These are phyloP conservation scores for Coemansia sp. DNA, from an alignment of 192 early-diverging fungal genomes.

Conservation along the genomic window DNA sequence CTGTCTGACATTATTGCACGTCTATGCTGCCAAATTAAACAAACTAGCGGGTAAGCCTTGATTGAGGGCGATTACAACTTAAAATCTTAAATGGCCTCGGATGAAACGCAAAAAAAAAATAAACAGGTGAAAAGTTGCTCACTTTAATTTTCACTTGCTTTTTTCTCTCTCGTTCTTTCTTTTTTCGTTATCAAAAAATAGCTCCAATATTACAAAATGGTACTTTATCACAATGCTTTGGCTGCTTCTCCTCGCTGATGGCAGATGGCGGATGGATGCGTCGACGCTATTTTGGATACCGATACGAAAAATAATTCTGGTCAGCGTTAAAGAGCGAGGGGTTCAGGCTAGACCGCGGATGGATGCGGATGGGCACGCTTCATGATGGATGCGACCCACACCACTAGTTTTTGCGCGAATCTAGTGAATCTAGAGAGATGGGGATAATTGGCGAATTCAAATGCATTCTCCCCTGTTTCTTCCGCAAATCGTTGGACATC, in stretches of 20 bases:
- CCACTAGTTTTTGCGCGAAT: neutral
- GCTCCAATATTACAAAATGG: conserved; percentile 32
- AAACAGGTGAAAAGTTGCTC: neutral
- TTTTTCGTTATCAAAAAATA: conserved; percentile 11
- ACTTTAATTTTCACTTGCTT: neutral
- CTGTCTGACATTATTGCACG: conserved; percentile 5
- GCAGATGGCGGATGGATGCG: conserved; percentile 21
- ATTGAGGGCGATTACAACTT: no score
- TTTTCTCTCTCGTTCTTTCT: conserved; percentile 5
- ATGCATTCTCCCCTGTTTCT: no score
- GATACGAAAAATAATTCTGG: neutral
- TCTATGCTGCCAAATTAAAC: no score
- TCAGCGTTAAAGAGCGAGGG: neutral
- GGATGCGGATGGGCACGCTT: no score
- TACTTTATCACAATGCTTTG: conserved; percentile 14
- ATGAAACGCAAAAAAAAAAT: neutral
- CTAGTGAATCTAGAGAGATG: neutral
- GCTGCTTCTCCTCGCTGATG: neutral
- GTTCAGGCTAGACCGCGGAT: neutral
- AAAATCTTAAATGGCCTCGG: no score
- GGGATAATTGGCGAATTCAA: neutral
- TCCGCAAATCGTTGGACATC: no score
- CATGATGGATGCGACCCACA: neutral
- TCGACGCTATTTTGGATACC: conserved; percentile 1
- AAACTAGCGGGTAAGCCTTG: no score